A percentile compares a stretch with the other conserved stretches of the same genome.
These are phyloP conservation scores for Niveomyces coronatus DNA, from an alignment of 2,329 filamentous ascomycete species.

Conservation along the genomic window DNA sequence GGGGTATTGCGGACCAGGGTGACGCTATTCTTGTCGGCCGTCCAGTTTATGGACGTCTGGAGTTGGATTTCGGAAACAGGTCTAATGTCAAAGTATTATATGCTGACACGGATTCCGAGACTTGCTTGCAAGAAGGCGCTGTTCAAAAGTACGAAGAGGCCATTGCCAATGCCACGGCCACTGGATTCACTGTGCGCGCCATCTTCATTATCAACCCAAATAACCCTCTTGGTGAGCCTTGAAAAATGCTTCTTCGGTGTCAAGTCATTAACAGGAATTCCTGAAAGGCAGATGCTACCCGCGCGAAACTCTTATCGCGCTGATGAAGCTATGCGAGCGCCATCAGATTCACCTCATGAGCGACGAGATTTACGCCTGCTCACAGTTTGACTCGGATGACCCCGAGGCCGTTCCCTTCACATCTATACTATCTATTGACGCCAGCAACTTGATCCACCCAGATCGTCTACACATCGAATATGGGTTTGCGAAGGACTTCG, in stretches of 20 bases:
- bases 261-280: not conserved
- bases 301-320: slow-evolving; percentile 27
- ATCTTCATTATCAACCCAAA: slow-evolving; percentile 43
- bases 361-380: slow-evolving; percentile 49
- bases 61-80: slow-evolving; percentile 35
- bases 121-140: slow-evolving; percentile 32
- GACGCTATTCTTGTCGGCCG: slow-evolving; percentile 29
- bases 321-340: slow-evolving; percentile 39
- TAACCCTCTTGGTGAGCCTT: slow-evolving; percentile 36
- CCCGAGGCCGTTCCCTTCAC: slow-evolving; percentile 28
- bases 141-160: slow-evolving; percentile 36
- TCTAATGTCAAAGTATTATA: slow-evolving; percentile 34
- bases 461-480: slow-evolving; percentile 40
- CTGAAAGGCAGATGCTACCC: slow-evolving; percentile 31
- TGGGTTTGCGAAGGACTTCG: slow-evolving; percentile 40
- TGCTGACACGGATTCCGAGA: slow-evolving; percentile 29
- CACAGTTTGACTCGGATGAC: slow-evolving; percentile 32
- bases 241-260: not conserved
- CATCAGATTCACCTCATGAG: slow-evolving; percentile 42
- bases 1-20: slow-evolving; percentile 26
- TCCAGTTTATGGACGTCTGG: slow-evolving; percentile 38
- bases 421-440: slow-evolving; percentile 37
- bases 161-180: slow-evolving; percentile 21
- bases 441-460: slow-evolving; percentile 32
- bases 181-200: slow-evolving; percentile 30